These are phyloP conservation scores for Lojkania enalia DNA, from an alignment of 2,329 filamentous ascomycete genomes.

Conservation along the genomic window DNA sequence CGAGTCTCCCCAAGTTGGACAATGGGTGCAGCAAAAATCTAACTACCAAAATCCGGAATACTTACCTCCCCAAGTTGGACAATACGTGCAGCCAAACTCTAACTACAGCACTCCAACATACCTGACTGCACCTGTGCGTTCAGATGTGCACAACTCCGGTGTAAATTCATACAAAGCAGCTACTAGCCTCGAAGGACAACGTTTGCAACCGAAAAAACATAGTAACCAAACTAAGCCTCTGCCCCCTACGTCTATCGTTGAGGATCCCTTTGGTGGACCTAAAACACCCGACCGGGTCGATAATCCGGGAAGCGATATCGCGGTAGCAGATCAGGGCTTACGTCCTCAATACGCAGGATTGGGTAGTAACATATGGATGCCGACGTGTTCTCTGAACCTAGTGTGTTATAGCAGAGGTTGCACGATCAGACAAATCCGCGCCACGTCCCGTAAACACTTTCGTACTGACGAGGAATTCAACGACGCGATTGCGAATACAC, in stretches of 20 bases:
- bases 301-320: no score
- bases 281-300: neutral
- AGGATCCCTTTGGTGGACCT: neutral
- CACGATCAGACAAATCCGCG: slow-evolving; percentile 1
- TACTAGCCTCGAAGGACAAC: no score
- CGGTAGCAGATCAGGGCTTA: neutral
- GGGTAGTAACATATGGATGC: neutral
- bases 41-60: no score
- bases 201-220: no score
- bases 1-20: no score
- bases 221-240: neutral
- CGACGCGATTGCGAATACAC: neutral
- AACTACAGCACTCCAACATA: no score
- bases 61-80: no score
- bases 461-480: neutral
- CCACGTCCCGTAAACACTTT: neutral
- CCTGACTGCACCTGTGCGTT: no score
- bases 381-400: slow-evolving; percentile 16
- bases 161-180: no score
- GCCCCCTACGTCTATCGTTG: neutral
- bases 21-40: no score
- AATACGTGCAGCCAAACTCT: no score
- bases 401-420: slow-evolving; percentile 12
- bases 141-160: no score
- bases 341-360: neutral